Evolutionary conservation across 2,329 filamentous ascomycete genomes (phyloP).

Genomic region (Eutypa lata): DNA sequence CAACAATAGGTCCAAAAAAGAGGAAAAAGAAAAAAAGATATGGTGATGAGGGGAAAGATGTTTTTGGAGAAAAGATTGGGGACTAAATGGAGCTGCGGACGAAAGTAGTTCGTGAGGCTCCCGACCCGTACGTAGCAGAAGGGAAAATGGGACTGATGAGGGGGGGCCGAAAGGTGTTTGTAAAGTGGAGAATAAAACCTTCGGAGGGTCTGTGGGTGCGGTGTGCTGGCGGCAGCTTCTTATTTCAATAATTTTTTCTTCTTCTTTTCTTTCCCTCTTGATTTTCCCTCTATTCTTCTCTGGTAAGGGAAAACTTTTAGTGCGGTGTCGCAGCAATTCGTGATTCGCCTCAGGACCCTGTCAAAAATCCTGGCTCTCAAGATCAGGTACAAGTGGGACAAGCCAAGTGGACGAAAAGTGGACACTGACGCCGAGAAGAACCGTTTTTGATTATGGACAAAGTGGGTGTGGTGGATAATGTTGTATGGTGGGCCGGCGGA

Average conservation of each 20-base stretch:
- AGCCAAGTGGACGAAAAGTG: background rate
- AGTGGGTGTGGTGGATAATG: background rate
- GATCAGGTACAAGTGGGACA: slow-evolving; percentile 1
- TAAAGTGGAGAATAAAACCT: slow-evolving; percentile 34
- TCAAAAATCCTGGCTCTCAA: background rate
- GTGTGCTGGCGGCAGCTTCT: slow-evolving; percentile 29
- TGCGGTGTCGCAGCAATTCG: background rate
- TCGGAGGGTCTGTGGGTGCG: slow-evolving; percentile 24
- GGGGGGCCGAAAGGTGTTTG: slow-evolving; percentile 30
- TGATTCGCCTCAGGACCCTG: background rate
- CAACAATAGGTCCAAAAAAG: slow-evolving; percentile 18
- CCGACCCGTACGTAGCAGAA: slow-evolving; percentile 26
- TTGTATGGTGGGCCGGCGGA: background rate
- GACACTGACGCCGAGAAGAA: background rate
- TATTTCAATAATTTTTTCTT: slow-evolving; percentile 22
- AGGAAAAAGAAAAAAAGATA: slow-evolving; percentile 17
- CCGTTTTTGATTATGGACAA: background rate
- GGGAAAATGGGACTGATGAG: slow-evolving; percentile 29
- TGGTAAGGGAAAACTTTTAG: background rate
- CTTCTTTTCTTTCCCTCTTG: slow-evolving; percentile 2
- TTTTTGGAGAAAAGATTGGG: slow-evolving; percentile 34
- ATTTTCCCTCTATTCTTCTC: background rate
- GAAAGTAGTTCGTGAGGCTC: slow-evolving; percentile 33
- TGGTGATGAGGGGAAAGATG: slow-evolving; percentile 24
- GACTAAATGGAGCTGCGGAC: slow-evolving; percentile 30